These are phyloP conservation scores for Stemphylium vesicarium DNA, from an alignment of 2,329 filamentous ascomycete species.

Conservation along the genomic window DNA sequence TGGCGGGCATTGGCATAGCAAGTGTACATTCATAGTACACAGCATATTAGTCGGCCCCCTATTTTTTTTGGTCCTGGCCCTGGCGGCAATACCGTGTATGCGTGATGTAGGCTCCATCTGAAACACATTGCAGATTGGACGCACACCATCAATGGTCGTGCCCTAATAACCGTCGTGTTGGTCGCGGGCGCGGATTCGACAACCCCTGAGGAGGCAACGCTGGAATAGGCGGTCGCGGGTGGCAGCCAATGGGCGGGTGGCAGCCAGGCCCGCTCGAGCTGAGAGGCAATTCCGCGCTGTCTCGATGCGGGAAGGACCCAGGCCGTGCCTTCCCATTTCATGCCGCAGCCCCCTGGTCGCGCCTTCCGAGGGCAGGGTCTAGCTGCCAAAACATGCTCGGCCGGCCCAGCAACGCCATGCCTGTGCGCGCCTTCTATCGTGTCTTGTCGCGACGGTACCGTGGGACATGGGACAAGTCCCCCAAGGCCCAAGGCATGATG, in stretches of 20 bases:
- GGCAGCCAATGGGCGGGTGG: background rate
- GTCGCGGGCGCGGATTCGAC: constrained; percentile 1
- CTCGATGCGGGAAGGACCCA: constrained; percentile 22
- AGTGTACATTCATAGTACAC: background rate
- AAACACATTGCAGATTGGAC: constrained; percentile 27
- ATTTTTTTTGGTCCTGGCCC: constrained; percentile 6
- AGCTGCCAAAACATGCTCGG: constrained; percentile 5
- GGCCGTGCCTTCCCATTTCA: constrained; percentile 27
- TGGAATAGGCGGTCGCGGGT: background rate
- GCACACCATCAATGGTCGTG: constrained; percentile 12
- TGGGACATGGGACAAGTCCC: background rate
- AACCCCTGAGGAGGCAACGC: constrained; percentile 22
- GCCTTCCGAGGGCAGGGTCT: constrained; percentile 16
- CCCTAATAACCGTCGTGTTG: constrained; percentile 13
- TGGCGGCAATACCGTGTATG: constrained; percentile 4
- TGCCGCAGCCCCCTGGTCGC: constrained; percentile 19
- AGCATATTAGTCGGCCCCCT: constrained; percentile 6
- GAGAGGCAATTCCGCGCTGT: constrained; percentile 3
- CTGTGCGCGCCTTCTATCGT: constrained; percentile 4
- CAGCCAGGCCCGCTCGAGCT: background rate
- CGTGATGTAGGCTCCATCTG: constrained; percentile 9
- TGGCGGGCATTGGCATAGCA: background rate
- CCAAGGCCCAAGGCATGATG: background rate
- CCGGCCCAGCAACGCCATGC: constrained; percentile 10
- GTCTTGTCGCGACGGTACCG: background rate